Percentiles rank a stretch among this genome's conserved stretches.
phyloP scores from a whole-genome alignment of 192 early-diverging fungal species.

The Ambispora gerdemannii region DNA sequence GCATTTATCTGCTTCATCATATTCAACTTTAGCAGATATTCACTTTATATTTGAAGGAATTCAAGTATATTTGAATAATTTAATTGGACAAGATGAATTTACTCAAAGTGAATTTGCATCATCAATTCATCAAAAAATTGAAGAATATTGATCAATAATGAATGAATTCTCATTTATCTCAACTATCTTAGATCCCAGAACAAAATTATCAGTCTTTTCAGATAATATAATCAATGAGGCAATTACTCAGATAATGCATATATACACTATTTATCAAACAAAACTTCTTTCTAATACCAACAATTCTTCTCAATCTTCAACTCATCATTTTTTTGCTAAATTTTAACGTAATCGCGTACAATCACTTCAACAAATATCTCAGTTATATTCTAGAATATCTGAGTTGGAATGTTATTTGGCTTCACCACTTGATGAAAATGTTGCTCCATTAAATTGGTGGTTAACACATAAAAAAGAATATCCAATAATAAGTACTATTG shows the following conservation, averaged over 20 bases:
- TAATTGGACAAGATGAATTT: neutral
- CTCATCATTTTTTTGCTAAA: too few relatives aligned
- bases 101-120: neutral
- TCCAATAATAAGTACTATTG: too few relatives aligned
- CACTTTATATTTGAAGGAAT: neutral
- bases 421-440: too few relatives aligned
- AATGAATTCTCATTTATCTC: neutral
- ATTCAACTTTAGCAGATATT: neutral
- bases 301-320: too few relatives aligned
- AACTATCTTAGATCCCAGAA: neutral
- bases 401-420: too few relatives aligned
- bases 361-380: too few relatives aligned
- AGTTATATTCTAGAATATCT: too few relatives aligned
- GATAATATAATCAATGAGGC: too few relatives aligned
- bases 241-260: neutral
- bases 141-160: neutral
- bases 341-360: too few relatives aligned
- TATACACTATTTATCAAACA: neutral
- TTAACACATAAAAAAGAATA: too few relatives aligned
- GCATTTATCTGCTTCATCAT: conserved; percentile 3
- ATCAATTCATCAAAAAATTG: neutral
- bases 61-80: neutral
- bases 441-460: too few relatives aligned
- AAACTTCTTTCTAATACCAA: neutral
- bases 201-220: neutral